A percentile compares a stretch with the other conserved stretches of the same genome.
Evolutionary conservation across 257 asterid genomes (phyloP).

Genomic region (Nicotiana sylvestris): DNA sequence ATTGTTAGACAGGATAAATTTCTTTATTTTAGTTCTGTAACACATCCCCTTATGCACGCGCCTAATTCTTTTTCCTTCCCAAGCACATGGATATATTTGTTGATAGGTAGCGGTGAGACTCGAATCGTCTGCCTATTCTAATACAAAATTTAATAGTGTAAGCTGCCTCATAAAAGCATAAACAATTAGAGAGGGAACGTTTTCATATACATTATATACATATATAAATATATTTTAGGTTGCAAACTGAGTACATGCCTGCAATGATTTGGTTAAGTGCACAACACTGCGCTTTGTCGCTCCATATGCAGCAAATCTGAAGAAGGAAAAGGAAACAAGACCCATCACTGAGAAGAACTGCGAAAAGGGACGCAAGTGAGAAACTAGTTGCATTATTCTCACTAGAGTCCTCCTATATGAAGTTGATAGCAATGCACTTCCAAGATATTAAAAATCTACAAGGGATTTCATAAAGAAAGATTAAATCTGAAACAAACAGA

Average conservation of each 20-base stretch:
- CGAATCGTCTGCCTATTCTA: not conserved
- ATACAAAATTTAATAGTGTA: not conserved
- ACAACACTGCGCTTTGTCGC: conserved; percentile 98
- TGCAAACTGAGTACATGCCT: conserved; percentile 42
- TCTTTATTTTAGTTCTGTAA: not conserved
- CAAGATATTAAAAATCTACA: conserved; percentile 1
- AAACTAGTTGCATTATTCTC: conserved; percentile 4
- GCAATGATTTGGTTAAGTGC: conserved; percentile 92
- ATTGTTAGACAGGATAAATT: not conserved
- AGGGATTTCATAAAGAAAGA: conserved; percentile 1
- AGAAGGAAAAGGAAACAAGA: conserved; percentile 10
- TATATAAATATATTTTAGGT: not conserved
- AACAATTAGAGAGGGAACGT: not conserved
- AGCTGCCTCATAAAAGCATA: not conserved
- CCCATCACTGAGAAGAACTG: not conserved
- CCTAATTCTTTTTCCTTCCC: not conserved
- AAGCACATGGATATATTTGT: not conserved
- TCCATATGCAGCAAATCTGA: conserved; percentile 97
- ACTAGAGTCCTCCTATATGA: not conserved
- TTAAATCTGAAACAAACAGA: conserved; percentile 1
- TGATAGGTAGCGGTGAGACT: not conserved
- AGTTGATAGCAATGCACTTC: not conserved
- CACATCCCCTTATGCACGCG: not conserved
- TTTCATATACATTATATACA: not conserved
- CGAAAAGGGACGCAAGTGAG: not conserved